Evolutionary conservation across 2,329 filamentous ascomycete genomes (phyloP), one percentile per base, ranked within the genome.

Genomic region (Ceratocystis ficicola): DNA sequence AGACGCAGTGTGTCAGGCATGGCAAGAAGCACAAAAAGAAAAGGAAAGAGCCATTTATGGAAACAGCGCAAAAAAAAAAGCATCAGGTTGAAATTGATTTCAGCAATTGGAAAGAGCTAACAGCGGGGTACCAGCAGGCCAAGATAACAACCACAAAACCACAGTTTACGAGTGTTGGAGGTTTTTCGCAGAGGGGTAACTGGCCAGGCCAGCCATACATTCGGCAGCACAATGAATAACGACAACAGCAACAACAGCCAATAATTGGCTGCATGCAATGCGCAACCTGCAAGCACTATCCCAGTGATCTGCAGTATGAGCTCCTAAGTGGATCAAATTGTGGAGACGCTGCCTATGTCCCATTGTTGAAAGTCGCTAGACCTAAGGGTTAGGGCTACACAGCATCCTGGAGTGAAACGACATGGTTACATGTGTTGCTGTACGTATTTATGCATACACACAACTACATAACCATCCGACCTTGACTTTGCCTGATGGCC

Each of bases 81-180:
- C 20, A 28, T 28, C 46, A 57, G 36, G 44, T 60, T 36, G 36
- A 41, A 17, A 41, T 66, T 28, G 6, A 59, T 50, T 36, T 48
- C 25, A 25, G 41, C 44, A 28, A 36, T 63, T 44, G 44, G 32
- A 50, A 50, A 50, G 30, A 59, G 17, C 15, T 30, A 59, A 59
- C 55, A 59, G 28, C 55, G 55, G 55, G 55, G 55, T n/a, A 59
- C 30, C 7, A 20, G 55, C 55, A 59, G 28, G n/a, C 20, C 55
- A 59, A 59, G 55, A 5, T n/a, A 59, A 59, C 28, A 36, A n/a
- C 28, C 4, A 28, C 55, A 59, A 20, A 59, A 5, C 55, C 36
- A 28, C 10, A 30, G 8, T 5, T 7, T 10, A 12, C 3, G 25
- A 59, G 15, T 30, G 28, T 57, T 57, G 52, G 52, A 8, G 6